Evolutionary conservation across 768 basidiomycete species (phyloP), one percentile per base, ranked within the genome.

Genomic region (Lentinula sp.): DNA sequence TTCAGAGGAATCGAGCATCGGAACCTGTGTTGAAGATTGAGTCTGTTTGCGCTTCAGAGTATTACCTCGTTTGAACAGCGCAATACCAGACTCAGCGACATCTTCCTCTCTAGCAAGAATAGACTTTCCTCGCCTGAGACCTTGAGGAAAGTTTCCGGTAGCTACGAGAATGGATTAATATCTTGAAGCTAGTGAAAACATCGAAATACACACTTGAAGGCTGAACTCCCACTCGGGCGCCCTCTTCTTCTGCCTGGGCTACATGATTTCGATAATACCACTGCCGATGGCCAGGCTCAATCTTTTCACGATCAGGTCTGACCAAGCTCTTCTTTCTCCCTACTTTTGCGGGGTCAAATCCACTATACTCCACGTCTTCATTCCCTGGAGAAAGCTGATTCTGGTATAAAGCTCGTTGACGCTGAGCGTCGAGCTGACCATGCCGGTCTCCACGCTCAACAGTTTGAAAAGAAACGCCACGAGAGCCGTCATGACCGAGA

Each of bases 221-320:
- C 70, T 86, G 78, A 11, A 94, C 82, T 52, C 86, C 91, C 5
- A 91, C 78, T 50, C 80, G 69, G 43, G 81, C 80, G n/a, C 84
- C 80, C 68, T 90, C 86, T 60, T 87, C 79, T 72, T 87, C 85
- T 69, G 91, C 76, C 70, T 87, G 84, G 23, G 89, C 88, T 18
- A 92, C 92, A 74, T 91, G 94, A 61, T 81, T 85, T 58, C 92
- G 86, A 75, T 98, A 98, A 74, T 98, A 90, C 88, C 89, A 98
- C 68, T 95, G 87, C 54, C 94, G 84, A 78, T 98, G 94, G 45
- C 86, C 86, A 9, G 95, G 94, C 68, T 98, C 95, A 66, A 98
- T 92, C 80, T 95, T 93, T 78, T 97, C 95, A 61, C 96, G 80
- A 73, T 99, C 96, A 4, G 96, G 96, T 60, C 82, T 79, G 57